phyloP scores from a whole-genome alignment of 306 rosid species.

The Geum urbanum region DNA sequence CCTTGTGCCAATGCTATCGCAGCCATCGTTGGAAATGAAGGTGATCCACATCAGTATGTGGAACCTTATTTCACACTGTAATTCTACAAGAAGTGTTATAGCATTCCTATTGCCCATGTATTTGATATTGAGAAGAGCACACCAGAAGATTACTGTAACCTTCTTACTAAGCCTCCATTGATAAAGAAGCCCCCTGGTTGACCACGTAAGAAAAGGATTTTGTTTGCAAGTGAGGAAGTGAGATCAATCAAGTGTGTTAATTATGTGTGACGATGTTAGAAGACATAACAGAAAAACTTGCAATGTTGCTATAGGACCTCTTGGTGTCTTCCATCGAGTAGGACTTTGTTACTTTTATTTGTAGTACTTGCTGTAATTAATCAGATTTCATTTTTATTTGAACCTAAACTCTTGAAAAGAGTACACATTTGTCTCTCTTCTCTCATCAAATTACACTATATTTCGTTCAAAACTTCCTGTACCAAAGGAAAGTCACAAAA shows the following conservation, averaged over 20 bases:
- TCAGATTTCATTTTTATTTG: too few species aligned
- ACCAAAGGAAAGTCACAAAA: too few species aligned
- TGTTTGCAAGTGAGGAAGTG: not conserved
- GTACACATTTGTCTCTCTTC: too few species aligned
- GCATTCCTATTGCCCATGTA: not conserved
- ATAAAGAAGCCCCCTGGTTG: not conserved
- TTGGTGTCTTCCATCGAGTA: too few species aligned
- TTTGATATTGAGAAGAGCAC: not conserved
- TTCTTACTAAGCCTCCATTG: not conserved
- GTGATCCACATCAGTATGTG: not conserved
- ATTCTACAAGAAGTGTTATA: not conserved
- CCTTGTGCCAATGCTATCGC: not conserved
- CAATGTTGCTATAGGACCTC: too few species aligned
- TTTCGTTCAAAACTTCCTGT: too few species aligned
- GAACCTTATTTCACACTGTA: not conserved
- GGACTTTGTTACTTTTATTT: too few species aligned
- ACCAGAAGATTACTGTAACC: not conserved
- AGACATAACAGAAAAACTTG: too few species aligned
- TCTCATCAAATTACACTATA: too few species aligned
- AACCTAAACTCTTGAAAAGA: too few species aligned
- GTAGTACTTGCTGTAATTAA: too few species aligned
- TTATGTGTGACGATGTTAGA: not conserved
- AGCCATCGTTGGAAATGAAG: not conserved
- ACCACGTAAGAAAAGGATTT: not conserved
- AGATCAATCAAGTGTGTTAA: not conserved